Percentiles rank a stretch among this genome's conserved stretches.
Conservation (phyloP, 148 eudicot species). For the Silene conica region DNA sequence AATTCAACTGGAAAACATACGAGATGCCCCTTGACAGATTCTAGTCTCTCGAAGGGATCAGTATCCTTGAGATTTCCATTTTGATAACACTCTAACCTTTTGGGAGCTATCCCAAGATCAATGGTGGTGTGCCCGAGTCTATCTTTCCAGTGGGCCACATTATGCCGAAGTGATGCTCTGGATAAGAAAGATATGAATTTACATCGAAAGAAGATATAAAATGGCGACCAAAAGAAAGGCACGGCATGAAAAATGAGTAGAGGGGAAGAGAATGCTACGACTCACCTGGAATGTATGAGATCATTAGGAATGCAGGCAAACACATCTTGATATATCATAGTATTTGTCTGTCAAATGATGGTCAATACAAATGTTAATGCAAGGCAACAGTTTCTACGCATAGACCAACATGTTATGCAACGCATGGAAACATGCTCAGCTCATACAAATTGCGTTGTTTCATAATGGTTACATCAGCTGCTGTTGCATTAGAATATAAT, state of each 20-base stretch:
- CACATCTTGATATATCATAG: constrained; percentile 97
- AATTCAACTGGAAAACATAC: constrained; percentile 92
- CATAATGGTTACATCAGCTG: not conserved
- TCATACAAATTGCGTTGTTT: too few species aligned
- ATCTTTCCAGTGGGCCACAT: constrained; percentile 78
- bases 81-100: constrained; percentile 71
- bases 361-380: not conserved
- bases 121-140: constrained; percentile 90
- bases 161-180: constrained; percentile 81
- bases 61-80: constrained; percentile 64
- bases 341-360: constrained; percentile 62
- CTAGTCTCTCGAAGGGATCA: constrained; percentile 77
- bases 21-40: constrained; percentile 83
- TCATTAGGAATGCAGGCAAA: constrained; percentile 95
- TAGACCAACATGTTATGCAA: not conserved
- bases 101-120: constrained; percentile 88
- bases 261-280: not conserved
- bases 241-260: not conserved
- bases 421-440: not conserved
- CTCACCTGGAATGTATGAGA: constrained; percentile 85
- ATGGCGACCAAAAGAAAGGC: not conserved
- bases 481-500: too few species aligned
- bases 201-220: not conserved
- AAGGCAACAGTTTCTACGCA: not conserved
- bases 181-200: not conserved